phyloP scores from a whole-genome alignment of 495 filamentous ascomycete genomes.

The Glonium stellatum region DNA sequence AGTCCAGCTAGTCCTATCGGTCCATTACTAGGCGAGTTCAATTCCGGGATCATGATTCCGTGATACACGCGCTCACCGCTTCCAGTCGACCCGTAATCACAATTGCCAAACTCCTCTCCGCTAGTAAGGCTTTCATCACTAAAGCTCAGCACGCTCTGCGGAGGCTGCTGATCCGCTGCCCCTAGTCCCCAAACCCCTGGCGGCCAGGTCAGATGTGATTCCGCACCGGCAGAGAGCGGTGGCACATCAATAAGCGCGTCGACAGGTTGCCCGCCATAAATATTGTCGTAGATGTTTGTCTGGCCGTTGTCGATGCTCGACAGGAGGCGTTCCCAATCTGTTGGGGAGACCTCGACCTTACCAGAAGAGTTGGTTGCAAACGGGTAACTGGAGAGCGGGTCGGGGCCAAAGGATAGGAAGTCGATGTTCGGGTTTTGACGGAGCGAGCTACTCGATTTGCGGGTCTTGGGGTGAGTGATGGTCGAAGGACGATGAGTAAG shows the following conservation, averaged over 20 bases:
- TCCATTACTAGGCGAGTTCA: conserved; percentile 26
- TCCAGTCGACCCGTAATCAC: conserved; percentile 17
- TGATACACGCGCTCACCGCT: conserved; percentile 38
- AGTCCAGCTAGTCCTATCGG: conserved; percentile 41
- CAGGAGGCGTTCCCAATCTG: conserved; percentile 74
- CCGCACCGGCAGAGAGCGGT: conserved; percentile 35
- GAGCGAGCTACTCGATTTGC: conserved; percentile 21
- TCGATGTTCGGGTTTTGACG: conserved; percentile 46
- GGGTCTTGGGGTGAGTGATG: conserved; percentile 8
- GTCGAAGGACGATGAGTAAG: conserved; percentile 22
- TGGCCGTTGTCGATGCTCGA: conserved; percentile 69
- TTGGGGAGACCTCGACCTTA: conserved; percentile 45
- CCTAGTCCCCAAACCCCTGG: conserved; percentile 44
- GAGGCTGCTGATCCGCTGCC: conserved; percentile 23
- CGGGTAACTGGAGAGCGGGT: conserved; percentile 24
- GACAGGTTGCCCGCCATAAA: conserved; percentile 64
- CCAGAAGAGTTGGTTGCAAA: conserved; percentile 15
- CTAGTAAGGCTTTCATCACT: conserved; percentile 69
- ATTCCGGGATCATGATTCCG: conserved; percentile 48
- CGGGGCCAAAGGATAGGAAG: conserved; percentile 44
- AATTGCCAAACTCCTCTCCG: conserved; percentile 31
- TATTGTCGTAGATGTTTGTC: conserved; percentile 75
- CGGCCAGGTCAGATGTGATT: conserved; percentile 43
- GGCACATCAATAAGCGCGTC: conserved; percentile 42
- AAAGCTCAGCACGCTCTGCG: conserved; percentile 67